Conservation (phyloP, 768 basidiomycete genomes). For the Termitomyces sp. region DNA sequence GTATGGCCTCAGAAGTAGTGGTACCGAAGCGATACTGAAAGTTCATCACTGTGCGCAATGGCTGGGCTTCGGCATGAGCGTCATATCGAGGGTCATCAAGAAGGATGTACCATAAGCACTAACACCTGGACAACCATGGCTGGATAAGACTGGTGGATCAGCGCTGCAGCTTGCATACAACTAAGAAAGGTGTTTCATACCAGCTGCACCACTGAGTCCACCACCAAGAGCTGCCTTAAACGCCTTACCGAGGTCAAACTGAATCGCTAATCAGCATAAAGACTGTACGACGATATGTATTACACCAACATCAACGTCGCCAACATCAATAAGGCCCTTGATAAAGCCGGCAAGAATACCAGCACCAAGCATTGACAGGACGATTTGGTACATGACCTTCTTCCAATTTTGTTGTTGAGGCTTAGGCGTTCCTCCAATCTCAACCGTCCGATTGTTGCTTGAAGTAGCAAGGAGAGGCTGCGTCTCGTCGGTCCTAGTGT, state of each 20-base stretch:
- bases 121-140: slow-evolving; percentile 96
- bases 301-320: slow-evolving; percentile 54
- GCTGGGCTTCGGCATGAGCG: slow-evolving; percentile 33
- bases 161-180: neutral
- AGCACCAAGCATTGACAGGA: slow-evolving; percentile 28
- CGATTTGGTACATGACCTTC: slow-evolving; percentile 23
- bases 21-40: slow-evolving; percentile 92
- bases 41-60: slow-evolving; percentile 97
- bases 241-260: slow-evolving; percentile 80
- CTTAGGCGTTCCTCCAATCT: neutral
- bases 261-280: neutral
- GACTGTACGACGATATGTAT: neutral
- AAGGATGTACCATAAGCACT: slow-evolving; percentile 59
- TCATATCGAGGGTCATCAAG: neutral
- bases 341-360: slow-evolving; percentile 47
- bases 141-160: slow-evolving; percentile 13
- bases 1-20: slow-evolving; percentile 54
- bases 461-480: neutral
- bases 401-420: slow-evolving; percentile 15
- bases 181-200: slow-evolving; percentile 26
- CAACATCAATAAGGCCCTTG: slow-evolving; percentile 66
- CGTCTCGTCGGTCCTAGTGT: neutral
- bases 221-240: slow-evolving; percentile 84
- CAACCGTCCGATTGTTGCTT: neutral
- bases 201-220: slow-evolving; percentile 84